phyloP scores from a whole-genome alignment of 108 stramenopile genomes.

The Nitzschia inconspicua region DNA sequence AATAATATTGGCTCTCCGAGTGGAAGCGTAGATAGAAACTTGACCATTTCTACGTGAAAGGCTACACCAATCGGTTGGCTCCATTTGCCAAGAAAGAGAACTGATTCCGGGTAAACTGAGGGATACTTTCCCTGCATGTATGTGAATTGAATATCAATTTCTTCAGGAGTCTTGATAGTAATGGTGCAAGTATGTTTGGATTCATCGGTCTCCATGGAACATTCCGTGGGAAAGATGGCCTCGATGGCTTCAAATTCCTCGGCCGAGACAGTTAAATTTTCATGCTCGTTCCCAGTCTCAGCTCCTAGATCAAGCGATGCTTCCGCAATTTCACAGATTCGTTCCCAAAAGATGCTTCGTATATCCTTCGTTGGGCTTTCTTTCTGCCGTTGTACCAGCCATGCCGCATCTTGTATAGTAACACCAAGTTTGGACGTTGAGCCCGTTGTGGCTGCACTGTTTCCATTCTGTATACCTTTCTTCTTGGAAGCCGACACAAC shows the following conservation, averaged over 20 bases:
- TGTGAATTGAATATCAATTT: slow-evolving; percentile 3
- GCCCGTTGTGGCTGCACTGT: neutral
- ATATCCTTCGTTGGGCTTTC: slow-evolving; percentile 5
- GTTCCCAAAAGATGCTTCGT: slow-evolving; percentile 41
- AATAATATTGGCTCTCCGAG: slow-evolving; percentile 59
- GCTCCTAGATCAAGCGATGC: slow-evolving; percentile 3
- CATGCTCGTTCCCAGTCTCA: slow-evolving; percentile 19
- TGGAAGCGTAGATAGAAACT: slow-evolving; percentile 29
- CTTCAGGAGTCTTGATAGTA: slow-evolving; percentile 21
- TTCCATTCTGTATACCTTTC: slow-evolving; percentile 1
- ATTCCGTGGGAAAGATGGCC: slow-evolving; percentile 64
- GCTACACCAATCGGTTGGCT: slow-evolving; percentile 18
- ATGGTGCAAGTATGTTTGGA: neutral
- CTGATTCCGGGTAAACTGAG: slow-evolving; percentile 10
- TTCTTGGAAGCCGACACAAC: slow-evolving; percentile 33
- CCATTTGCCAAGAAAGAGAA: slow-evolving; percentile 13
- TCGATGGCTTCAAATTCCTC: slow-evolving; percentile 75
- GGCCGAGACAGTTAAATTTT: slow-evolving; percentile 23
- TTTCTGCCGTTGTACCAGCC: slow-evolving; percentile 11
- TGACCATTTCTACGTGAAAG: slow-evolving; percentile 39
- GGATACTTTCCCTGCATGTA: slow-evolving; percentile 6
- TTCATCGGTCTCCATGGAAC: neutral
- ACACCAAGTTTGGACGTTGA: slow-evolving; percentile 37
- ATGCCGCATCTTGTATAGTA: slow-evolving; percentile 37
- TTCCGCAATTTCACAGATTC: slow-evolving; percentile 20